A percentile compares a stretch with the other conserved stretches of the same genome.
Evolutionary conservation across 2,329 filamentous ascomycete species (phyloP).

Genomic region (Beauveria varroae): DNA sequence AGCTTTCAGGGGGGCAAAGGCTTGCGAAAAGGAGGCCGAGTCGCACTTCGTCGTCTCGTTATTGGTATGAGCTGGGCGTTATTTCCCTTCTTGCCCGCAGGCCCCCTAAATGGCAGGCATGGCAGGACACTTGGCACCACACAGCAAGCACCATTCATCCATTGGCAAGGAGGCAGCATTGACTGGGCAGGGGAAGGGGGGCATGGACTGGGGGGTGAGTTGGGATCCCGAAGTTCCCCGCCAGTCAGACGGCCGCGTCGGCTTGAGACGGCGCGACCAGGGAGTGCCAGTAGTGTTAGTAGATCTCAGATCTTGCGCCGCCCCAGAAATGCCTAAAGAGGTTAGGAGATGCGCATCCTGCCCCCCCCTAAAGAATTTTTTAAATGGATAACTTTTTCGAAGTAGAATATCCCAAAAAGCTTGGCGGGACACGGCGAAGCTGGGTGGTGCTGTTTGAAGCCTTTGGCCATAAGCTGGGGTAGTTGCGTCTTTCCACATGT

Average conservation of each 20-base stretch:
- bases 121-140: too few species aligned
- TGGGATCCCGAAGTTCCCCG: slow-evolving; percentile 20
- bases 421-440: background rate
- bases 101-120: too few species aligned
- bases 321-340: slow-evolving; percentile 23
- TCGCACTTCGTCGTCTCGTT: too few species aligned
- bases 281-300: slow-evolving; percentile 20
- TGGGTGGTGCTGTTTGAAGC: background rate
- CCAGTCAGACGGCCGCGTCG: slow-evolving; percentile 9
- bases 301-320: slow-evolving; percentile 25
- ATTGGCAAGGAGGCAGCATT: background rate
- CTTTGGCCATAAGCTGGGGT: background rate
- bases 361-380: background rate
- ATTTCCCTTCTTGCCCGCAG: too few species aligned
- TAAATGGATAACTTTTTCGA: background rate
- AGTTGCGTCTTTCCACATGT: background rate
- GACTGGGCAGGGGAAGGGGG: background rate
- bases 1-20: background rate
- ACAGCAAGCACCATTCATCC: too few species aligned
- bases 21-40: background rate
- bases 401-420: background rate
- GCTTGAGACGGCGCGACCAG: slow-evolving; percentile 5
- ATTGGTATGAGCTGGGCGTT: too few species aligned
- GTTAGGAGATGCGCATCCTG: slow-evolving; percentile 16
- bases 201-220: slow-evolving; percentile 6